These are phyloP conservation scores for Aegilops tauschii DNA, from an alignment of 176 grass and related monocot genomes.

Conservation along the genomic window DNA sequence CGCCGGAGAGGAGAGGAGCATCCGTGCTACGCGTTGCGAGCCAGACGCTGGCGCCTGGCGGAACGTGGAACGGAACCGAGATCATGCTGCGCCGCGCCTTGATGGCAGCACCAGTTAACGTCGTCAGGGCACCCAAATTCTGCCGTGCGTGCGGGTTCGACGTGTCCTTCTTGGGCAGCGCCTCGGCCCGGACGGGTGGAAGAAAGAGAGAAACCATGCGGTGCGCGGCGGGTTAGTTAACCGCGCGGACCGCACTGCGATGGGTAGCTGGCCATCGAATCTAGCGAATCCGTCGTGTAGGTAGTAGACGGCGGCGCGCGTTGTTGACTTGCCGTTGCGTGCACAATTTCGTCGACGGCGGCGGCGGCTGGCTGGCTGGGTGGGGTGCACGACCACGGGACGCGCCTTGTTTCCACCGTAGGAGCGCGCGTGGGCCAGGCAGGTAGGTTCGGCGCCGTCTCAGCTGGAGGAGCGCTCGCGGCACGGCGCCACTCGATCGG, in stretches of 20 bases:
- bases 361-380: not conserved
- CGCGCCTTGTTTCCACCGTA: not conserved
- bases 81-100: too few relatives aligned
- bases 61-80: too few relatives aligned
- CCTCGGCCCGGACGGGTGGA: too few relatives aligned
- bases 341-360: not conserved
- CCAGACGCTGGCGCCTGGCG: not conserved
- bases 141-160: too few relatives aligned
- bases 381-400: not conserved
- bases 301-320: not conserved
- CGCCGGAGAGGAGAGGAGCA: too few relatives aligned
- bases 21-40: not conserved
- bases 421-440: not conserved
- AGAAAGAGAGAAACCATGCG: too few relatives aligned
- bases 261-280: not conserved
- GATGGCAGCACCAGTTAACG: too few relatives aligned
- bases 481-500: not conserved
- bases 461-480: too few relatives aligned
- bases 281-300: not conserved
- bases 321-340: constrained; percentile 34
- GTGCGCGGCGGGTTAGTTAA: not conserved
- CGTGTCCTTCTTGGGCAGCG: not conserved
- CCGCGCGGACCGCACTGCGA: not conserved
- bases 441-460: constrained; percentile 8
- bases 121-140: too few relatives aligned